Evolutionary conservation across 2,329 filamentous ascomycete genomes (phyloP), one percentile per base, ranked within the genome.

Genomic region (Neonectria neomacrospora): DNA sequence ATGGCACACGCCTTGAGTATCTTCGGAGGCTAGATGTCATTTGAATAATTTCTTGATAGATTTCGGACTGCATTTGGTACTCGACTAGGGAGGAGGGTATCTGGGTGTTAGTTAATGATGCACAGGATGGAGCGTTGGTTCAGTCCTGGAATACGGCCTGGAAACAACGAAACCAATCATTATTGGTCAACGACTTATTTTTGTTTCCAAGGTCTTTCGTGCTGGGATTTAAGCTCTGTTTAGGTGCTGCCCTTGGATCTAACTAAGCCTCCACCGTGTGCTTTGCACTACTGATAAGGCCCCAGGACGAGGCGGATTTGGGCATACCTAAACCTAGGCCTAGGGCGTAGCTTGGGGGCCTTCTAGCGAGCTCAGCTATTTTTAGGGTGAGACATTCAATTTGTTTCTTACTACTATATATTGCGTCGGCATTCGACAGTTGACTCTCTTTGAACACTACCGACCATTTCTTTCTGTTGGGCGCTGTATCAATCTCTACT

Each of bases 81-180:
- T 67, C 58, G 28, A 39, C 32, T 63, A 57, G 54, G 48, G 59
- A 53, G 47, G 51, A 45, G 56, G 67, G 63, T 64, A 53, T 55
- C 30, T 53, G 42, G 63, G 67, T 66, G 64, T 65, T 64, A 66
- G 63, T 66, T 64, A 67, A 73, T 71, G 69, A 72, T 66, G 47
- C 37, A 58, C 57, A 61, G 64, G 66, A 64, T 63, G 63, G 67
- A 64, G 66, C 44, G 53, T 58, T 60, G 16, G 41, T 54, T 62
- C 57, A 56, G 55, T 67, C 60, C 56, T 69, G 51, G 45, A 64
- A 61, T 69, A 48, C 61, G 45, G 57, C 61, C 59, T 57, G n/a
- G 53, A 57, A 37, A 57, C 42, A 58, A 54, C 61, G 54, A 52
- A 14, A 54, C 32, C 48, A 42, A 61, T 57, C 47, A 48, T 52